Conservation (phyloP, 2,329 filamentous ascomycete species). For the Exserohilum rostratum region DNA sequence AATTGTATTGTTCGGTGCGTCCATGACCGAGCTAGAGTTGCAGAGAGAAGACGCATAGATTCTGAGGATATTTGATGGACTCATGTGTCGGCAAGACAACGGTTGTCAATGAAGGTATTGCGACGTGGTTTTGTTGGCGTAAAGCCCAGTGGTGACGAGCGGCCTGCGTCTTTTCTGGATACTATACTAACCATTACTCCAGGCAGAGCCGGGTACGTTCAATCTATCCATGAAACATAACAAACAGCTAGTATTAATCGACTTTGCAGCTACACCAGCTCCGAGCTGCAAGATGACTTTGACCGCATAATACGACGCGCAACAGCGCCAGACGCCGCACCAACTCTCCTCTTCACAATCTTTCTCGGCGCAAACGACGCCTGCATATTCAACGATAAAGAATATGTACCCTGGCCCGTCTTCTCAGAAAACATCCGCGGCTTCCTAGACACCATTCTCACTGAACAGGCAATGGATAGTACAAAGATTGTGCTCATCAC, state of each 20-base stretch:
- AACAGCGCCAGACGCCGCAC: conserved; percentile 22
- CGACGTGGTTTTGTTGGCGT: neutral
- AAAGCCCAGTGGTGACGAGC: neutral
- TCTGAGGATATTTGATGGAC: conserved; percentile 27
- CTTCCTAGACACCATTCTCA: conserved; percentile 45
- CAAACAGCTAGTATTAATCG: neutral
- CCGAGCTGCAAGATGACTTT: conserved; percentile 31
- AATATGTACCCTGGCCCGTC: conserved; percentile 40
- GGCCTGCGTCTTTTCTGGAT: neutral
- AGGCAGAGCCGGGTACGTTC: conserved; percentile 33
- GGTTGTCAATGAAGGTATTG: conserved; percentile 33
- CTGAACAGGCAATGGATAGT: conserved; percentile 31
- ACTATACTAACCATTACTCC: neutral
- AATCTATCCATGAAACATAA: neutral
- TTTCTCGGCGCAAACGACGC: conserved; percentile 51
- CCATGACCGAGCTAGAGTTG: conserved; percentile 34
- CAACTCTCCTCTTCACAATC: conserved; percentile 49
- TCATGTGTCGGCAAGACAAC: conserved; percentile 24
- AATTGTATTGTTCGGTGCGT: conserved; percentile 35
- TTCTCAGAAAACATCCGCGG: conserved; percentile 46
- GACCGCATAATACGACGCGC: conserved; percentile 27
- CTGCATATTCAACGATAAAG: conserved; percentile 30
- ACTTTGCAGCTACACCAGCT: conserved; percentile 36
- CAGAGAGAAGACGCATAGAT: conserved; percentile 22
- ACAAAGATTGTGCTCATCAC: conserved; percentile 49